These are phyloP conservation scores for Verticillium dahliae DNA, from an alignment of 2,329 filamentous ascomycete genomes.

Conservation along the genomic window DNA sequence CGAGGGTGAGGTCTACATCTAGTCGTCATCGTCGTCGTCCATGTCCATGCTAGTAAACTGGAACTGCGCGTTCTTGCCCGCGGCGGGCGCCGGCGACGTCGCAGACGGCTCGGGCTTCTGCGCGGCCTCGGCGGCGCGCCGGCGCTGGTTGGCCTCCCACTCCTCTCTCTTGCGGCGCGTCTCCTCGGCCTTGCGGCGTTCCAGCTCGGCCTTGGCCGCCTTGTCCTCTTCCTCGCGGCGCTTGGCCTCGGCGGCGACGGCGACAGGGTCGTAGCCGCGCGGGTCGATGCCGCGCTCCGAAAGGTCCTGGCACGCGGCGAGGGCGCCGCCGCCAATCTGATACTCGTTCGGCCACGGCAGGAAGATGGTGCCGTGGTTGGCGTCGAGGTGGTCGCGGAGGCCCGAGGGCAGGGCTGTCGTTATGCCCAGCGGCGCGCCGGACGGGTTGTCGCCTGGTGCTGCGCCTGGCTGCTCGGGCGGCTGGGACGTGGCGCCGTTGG, in stretches of 20 bases:
- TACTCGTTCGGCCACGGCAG: conserved; percentile 71
- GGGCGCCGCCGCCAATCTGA: conserved; percentile 60
- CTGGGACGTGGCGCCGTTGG: conserved; percentile 16
- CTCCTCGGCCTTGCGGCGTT: conserved; percentile 32
- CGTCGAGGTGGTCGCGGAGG: conserved; percentile 46
- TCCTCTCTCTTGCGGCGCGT: conserved; percentile 37
- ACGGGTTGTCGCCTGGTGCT: conserved; percentile 8
- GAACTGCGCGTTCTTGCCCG: conserved; percentile 43
- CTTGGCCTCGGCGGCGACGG: conserved; percentile 43
- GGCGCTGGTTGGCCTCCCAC: conserved; percentile 23
- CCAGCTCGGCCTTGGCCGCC: conserved; percentile 23
- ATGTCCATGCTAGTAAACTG: conserved; percentile 49
- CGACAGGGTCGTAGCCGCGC: conserved; percentile 50
- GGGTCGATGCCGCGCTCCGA: conserved; percentile 57
- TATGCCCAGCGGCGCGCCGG: conserved; percentile 13
- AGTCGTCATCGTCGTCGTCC: conserved; percentile 39
- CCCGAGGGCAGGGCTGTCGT: conserved; percentile 39
- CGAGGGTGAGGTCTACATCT: neutral
- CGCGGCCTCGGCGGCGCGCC: conserved; percentile 31
- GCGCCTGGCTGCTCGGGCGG: conserved; percentile 3
- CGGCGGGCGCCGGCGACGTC: conserved; percentile 18
- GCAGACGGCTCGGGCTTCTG: conserved; percentile 28
- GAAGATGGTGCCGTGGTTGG: conserved; percentile 53
- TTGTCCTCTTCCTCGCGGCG: conserved; percentile 44
- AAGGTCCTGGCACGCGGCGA: conserved; percentile 58